Evolutionary conservation across 2,329 filamentous ascomycete species (phyloP), one percentile per base, ranked within the genome.

Genomic region (Colletotrichum incanum): DNA sequence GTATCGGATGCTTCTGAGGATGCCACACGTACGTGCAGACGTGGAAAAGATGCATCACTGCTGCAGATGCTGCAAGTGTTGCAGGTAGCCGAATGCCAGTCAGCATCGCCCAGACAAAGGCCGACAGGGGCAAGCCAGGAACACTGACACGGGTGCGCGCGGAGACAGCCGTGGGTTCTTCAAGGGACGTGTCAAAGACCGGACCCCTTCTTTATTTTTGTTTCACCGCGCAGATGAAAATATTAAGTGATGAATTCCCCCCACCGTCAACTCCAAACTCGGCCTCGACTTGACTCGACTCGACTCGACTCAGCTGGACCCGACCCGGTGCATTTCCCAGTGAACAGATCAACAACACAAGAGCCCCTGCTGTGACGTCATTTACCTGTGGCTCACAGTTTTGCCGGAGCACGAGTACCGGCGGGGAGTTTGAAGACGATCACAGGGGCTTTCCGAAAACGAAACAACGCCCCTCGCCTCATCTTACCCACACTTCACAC

Each of bases 391-490:
- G n/a, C 28, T 16, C 50, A 34, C 50, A 47, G 23, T 54, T 71
- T 62, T 39, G 0, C 52, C 34, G 50, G 64, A 26, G 23, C 31
- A 8, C 12, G 28, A 55, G 28, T 18, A 37, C 41, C 43, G 28
- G 0, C 6, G 28, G 28, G 18, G 28, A 37, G 59, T 34, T 65
- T 37, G 65, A 54, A 63, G 52, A 60, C 65, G 11, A 28, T 68
- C 69, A 39, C 59, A 14, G 65, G 52, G 34, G 28, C 34, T 56
- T 71, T 67, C 56, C 56, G n/a, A 67, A 50, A 67, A 55, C 49
- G 68, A 67, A 31, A 31, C 28, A 6, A 31, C 4, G 28, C 28
- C 49, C 37, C 28, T 14, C 8, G 26, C 31, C 31, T n/a, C 6
- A 1, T 55, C 52, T 49, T 34, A n/a, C 18, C 37, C 14, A 9